Evolutionary conservation across 2,329 filamentous ascomycete species (phyloP).

Genomic region (Rhytidhysteron rufulum): DNA sequence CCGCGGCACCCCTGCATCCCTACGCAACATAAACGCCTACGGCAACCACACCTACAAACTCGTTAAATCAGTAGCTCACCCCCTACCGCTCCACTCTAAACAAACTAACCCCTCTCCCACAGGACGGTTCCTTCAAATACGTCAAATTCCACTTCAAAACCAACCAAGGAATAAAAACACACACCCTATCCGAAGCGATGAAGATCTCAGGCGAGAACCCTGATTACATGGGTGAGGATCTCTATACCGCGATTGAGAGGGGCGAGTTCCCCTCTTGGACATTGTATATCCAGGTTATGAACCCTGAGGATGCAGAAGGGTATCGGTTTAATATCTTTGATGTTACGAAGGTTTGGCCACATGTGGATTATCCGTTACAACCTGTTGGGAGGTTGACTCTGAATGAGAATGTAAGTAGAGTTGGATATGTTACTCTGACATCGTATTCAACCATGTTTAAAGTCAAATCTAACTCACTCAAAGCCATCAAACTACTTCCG

Average conservation of each 20-base stretch:
- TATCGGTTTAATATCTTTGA: slow-evolving; percentile 54
- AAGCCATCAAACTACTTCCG: slow-evolving; percentile 62
- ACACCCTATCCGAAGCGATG: slow-evolving; percentile 37
- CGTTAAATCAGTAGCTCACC: slow-evolving; percentile 10
- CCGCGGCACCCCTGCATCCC: slow-evolving; percentile 46
- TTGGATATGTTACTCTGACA: not conserved
- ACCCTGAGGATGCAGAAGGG: slow-evolving; percentile 47
- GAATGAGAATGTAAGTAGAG: slow-evolving; percentile 47
- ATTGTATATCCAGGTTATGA: slow-evolving; percentile 53
- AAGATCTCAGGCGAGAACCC: slow-evolving; percentile 34
- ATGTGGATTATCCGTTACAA: slow-evolving; percentile 47
- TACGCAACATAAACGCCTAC: slow-evolving; percentile 46
- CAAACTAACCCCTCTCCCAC: slow-evolving; percentile 1
- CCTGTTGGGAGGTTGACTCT: slow-evolving; percentile 50
- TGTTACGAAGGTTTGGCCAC: slow-evolving; percentile 54
- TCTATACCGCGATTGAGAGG: slow-evolving; percentile 43
- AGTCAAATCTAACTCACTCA: not conserved
- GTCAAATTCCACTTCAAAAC: slow-evolving; percentile 51
- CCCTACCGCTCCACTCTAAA: not conserved
- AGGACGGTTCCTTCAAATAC: slow-evolving; percentile 48
- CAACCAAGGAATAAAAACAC: slow-evolving; percentile 44
- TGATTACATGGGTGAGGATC: slow-evolving; percentile 35
- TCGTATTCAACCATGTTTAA: not conserved
- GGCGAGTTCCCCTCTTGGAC: slow-evolving; percentile 50
- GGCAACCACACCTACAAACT: slow-evolving; percentile 45